Percentiles rank a stretch among this genome's conserved stretches.
Conservation (phyloP, 768 basidiomycete species). For the Trametes coccinea region DNA sequence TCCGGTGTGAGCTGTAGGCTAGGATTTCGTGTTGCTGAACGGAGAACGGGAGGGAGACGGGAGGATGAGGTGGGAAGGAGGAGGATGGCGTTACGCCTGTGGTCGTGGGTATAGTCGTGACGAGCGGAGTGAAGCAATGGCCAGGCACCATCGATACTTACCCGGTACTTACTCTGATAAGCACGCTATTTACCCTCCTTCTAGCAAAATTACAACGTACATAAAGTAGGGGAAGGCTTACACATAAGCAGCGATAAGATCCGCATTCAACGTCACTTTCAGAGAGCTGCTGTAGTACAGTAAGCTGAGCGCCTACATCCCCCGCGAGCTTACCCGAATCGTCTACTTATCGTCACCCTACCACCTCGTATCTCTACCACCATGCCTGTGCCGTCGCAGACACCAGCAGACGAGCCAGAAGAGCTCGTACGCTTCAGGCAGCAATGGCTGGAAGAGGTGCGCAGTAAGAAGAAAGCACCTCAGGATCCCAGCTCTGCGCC, state of each 20-base stretch:
- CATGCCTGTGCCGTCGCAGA: not conserved
- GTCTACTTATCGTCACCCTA: not conserved
- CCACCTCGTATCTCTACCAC: conserved; percentile 1
- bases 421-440: conserved; percentile 73
- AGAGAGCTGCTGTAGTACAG: not conserved
- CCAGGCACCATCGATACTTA: not conserved
- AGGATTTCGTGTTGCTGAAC: conserved; percentile 63
- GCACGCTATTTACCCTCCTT: no score
- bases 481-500: not conserved
- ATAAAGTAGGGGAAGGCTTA: no score
- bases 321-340: not conserved
- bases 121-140: conserved; percentile 1
- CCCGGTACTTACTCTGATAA: not conserved
- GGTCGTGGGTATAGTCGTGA: conserved; percentile 15
- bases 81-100: not conserved
- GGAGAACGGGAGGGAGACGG: conserved; percentile 46
- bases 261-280: no score
- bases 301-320: not conserved
- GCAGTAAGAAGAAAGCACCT: conserved; percentile 22
- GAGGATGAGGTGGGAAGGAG: not conserved
- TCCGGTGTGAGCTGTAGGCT: conserved; percentile 38
- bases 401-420: conserved; percentile 42
- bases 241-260: no score
- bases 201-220: no score
- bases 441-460: conserved; percentile 53